Percentiles rank a stretch among this genome's conserved stretches.
phyloP scores from a whole-genome alignment of 2,329 filamentous ascomycete genomes.

The Clarireedia homoeocarpa region DNA sequence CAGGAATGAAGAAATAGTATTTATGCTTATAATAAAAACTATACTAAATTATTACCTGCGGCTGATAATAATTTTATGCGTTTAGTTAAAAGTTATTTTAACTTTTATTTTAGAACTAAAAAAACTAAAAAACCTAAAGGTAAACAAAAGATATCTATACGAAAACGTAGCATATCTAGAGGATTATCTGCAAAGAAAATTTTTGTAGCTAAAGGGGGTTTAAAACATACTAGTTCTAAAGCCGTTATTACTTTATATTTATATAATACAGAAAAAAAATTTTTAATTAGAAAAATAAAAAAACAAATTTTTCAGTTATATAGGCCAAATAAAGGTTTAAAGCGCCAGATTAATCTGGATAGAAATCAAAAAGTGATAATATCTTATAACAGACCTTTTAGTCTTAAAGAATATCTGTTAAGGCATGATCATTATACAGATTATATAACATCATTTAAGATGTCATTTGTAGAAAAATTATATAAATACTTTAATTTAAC shows the following conservation, averaged over 20 bases:
- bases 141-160: slow-evolving; percentile 12
- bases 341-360: slow-evolving; percentile 12
- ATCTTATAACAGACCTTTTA: slow-evolving; percentile 12
- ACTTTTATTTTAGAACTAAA: slow-evolving; percentile 11
- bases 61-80: slow-evolving; percentile 22
- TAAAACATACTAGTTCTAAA: slow-evolving; percentile 18
- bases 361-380: slow-evolving; percentile 11
- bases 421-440: slow-evolving; percentile 7
- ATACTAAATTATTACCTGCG: slow-evolving; percentile 21
- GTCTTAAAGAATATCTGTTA: slow-evolving; percentile 7
- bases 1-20: slow-evolving; percentile 26
- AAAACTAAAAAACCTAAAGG: slow-evolving; percentile 8
- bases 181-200: slow-evolving; percentile 16
- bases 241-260: slow-evolving; percentile 15
- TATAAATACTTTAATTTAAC: slow-evolving; percentile 4
- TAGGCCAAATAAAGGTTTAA: slow-evolving; percentile 10
- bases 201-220: slow-evolving; percentile 16
- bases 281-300: slow-evolving; percentile 17
- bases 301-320: slow-evolving; percentile 11
- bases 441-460: slow-evolving; percentile 5
- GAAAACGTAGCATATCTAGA: slow-evolving; percentile 10
- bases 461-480: slow-evolving; percentile 8
- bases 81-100: slow-evolving; percentile 26
- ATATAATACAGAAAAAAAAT: slow-evolving; percentile 19
- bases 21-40: slow-evolving; percentile 26